phyloP scores from a whole-genome alignment of 768 basidiomycete species.

The Leccinum rimulosum region DNA sequence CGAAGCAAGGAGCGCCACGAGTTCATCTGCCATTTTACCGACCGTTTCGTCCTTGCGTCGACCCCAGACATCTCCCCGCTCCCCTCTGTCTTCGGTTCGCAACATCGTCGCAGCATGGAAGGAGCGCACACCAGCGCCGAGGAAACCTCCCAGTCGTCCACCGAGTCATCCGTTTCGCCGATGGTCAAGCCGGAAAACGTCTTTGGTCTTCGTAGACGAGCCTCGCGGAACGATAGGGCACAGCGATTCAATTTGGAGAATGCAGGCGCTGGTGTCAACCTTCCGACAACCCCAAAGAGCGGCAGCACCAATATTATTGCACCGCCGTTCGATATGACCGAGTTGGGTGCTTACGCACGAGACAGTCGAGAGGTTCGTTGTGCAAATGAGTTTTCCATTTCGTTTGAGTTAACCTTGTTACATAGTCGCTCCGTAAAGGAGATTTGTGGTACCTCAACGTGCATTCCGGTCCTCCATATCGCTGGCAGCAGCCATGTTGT shows the following conservation, averaged over 20 bases:
- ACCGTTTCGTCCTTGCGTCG: slow-evolving; percentile 55
- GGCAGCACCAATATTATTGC: slow-evolving; percentile 36
- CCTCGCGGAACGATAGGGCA: slow-evolving; percentile 24
- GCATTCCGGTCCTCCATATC: slow-evolving; percentile 73
- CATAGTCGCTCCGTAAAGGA: slow-evolving; percentile 81
- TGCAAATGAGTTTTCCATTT: neutral
- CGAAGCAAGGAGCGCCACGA: slow-evolving; percentile 26
- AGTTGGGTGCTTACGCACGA: slow-evolving; percentile 42
- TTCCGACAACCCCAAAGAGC: slow-evolving; percentile 28
- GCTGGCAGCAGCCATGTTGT: slow-evolving; percentile 77
- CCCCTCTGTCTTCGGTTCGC: slow-evolving; percentile 69
- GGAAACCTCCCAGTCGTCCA: slow-evolving; percentile 32
- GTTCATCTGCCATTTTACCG: slow-evolving; percentile 36
- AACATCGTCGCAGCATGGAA: slow-evolving; percentile 83
- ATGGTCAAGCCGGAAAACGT: slow-evolving; percentile 27
- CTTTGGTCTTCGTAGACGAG: slow-evolving; percentile 35
- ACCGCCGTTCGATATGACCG: slow-evolving; percentile 46
- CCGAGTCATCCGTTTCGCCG: slow-evolving; percentile 40
- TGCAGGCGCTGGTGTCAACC: slow-evolving; percentile 6
- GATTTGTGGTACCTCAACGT: slow-evolving; percentile 92
- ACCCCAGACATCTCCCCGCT: slow-evolving; percentile 66
- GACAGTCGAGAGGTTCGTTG: slow-evolving; percentile 43
- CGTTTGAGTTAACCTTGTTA: slow-evolving; percentile 8
- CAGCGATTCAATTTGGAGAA: slow-evolving; percentile 15
- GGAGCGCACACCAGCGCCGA: slow-evolving; percentile 57